A percentile compares a stretch with the other conserved stretches of the same genome.
These are phyloP conservation scores for Agrocybe chaxingu DNA, from an alignment of 768 basidiomycete genomes.

Conservation along the genomic window DNA sequence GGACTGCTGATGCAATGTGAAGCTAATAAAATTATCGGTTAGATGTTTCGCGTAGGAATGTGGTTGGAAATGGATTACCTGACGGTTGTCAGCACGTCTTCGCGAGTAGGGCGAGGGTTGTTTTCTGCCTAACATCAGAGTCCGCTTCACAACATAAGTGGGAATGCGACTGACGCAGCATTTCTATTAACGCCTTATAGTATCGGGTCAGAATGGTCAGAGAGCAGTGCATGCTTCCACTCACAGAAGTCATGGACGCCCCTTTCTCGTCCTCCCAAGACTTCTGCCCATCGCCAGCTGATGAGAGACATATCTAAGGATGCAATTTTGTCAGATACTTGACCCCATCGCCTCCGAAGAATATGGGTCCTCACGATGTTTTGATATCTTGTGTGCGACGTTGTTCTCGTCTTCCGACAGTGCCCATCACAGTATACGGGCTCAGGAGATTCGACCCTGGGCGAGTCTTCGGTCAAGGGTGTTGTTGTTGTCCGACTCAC, in stretches of 20 bases:
- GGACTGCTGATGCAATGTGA: conserved; percentile 29
- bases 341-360: conserved; percentile 26
- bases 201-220: no score
- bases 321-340: conserved; percentile 5
- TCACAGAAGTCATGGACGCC: conserved; percentile 34
- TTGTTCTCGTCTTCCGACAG: background rate
- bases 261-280: conserved; percentile 35
- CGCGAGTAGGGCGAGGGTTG: conserved; percentile 26
- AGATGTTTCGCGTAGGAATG: background rate
- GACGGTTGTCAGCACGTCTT: conserved; percentile 25
- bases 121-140: conserved; percentile 14
- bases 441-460: background rate
- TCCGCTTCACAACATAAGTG: background rate
- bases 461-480: no score
- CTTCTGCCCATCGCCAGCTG: conserved; percentile 33
- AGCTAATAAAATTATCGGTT: conserved; percentile 14
- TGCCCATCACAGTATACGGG: conserved; percentile 1
- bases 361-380: conserved; percentile 1
- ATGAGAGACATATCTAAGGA: conserved; percentile 31
- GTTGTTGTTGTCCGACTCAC: no score
- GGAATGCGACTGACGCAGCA: conserved; percentile 8
- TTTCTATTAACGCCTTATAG: conserved; percentile 8
- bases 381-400: background rate
- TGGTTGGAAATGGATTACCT: conserved; percentile 19
- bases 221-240: background rate